phyloP scores from a whole-genome alignment of 106 monocot genomes.

The Dioscorea zingiberensis region DNA sequence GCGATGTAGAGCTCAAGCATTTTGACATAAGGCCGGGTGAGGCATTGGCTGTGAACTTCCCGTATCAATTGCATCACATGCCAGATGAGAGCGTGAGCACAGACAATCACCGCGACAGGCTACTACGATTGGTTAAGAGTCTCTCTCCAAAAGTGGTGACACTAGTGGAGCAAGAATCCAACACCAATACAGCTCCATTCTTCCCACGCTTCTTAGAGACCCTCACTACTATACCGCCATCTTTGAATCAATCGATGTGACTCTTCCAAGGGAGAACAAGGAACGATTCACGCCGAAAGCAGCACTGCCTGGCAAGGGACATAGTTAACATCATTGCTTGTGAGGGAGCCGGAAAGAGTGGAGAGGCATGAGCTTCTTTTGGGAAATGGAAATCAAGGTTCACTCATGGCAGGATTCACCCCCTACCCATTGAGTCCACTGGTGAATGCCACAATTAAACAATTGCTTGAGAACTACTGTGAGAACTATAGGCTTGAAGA shows the following conservation, averaged over 20 bases:
- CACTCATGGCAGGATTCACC: constrained; percentile 79
- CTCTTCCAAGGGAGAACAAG: constrained; percentile 53
- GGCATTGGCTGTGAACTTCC: constrained; percentile 79
- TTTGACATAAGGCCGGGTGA: constrained; percentile 50
- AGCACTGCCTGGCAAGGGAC: constrained; percentile 92
- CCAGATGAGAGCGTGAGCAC: constrained; percentile 89
- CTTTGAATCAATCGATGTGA: constrained; percentile 81
- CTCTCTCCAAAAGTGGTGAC: constrained; percentile 74
- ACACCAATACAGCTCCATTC: constrained; percentile 86
- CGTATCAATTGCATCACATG: constrained; percentile 78
- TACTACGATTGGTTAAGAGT: constrained; percentile 73
- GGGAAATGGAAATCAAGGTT: constrained; percentile 90
- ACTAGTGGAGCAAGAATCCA: constrained; percentile 84
- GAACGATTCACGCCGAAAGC: constrained; percentile 78
- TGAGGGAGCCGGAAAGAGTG: constrained; percentile 74
- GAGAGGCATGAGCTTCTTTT: constrained; percentile 76
- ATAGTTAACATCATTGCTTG: constrained; percentile 94
- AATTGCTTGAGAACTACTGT: constrained; percentile 55
- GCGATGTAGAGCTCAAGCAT: constrained; percentile 49
- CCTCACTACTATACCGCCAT: constrained; percentile 59
- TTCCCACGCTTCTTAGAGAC: constrained; percentile 70
- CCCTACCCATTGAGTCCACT: constrained; percentile 58
- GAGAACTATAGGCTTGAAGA: constrained; percentile 60
- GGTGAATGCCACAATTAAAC: constrained; percentile 77
- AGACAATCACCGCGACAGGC: constrained; percentile 65